Evolutionary conservation across 116 monocot genomes (phyloP).

Genomic region (Iris pallida): DNA sequence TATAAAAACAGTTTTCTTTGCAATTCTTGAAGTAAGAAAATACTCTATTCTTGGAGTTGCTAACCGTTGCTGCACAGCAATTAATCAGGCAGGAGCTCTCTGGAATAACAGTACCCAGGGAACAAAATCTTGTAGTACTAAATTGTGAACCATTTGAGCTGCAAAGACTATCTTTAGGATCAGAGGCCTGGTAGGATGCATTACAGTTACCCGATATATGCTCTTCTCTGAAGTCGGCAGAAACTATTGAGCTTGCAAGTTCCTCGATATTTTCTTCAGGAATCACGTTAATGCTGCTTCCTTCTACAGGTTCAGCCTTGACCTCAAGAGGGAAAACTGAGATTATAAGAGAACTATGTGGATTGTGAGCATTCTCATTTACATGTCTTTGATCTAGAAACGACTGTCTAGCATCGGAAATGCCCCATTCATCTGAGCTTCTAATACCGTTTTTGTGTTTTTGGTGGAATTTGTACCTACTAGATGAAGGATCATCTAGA

Average conservation of each 20-base stretch:
- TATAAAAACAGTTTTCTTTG: neutral
- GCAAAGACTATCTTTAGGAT: slow-evolving; percentile 1
- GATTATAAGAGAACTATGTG: neutral
- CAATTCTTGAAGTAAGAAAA: neutral
- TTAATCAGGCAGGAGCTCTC: neutral
- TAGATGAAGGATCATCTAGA: neutral
- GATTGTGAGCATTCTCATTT: slow-evolving; percentile 8
- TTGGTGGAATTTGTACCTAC: slow-evolving; percentile 11
- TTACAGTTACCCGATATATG: neutral
- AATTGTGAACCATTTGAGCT: no score
- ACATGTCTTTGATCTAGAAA: neutral
- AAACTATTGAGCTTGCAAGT: neutral
- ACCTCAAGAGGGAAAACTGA: neutral
- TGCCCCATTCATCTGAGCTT: slow-evolving; percentile 3
- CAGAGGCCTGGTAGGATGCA: neutral
- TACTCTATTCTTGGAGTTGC: neutral
- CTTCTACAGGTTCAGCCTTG: slow-evolving; percentile 18
- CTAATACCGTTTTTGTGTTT: neutral
- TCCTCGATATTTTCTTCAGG: slow-evolving; percentile 3
- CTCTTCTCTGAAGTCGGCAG: neutral
- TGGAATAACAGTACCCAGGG: neutral
- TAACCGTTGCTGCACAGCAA: neutral
- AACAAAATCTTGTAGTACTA: slow-evolving; percentile 4
- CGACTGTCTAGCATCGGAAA: neutral
- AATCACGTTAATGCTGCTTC: neutral